These are phyloP conservation scores for Moniliella sp. DNA, from an alignment of 1,284 basidiomycete genomes.

Conservation along the genomic window DNA sequence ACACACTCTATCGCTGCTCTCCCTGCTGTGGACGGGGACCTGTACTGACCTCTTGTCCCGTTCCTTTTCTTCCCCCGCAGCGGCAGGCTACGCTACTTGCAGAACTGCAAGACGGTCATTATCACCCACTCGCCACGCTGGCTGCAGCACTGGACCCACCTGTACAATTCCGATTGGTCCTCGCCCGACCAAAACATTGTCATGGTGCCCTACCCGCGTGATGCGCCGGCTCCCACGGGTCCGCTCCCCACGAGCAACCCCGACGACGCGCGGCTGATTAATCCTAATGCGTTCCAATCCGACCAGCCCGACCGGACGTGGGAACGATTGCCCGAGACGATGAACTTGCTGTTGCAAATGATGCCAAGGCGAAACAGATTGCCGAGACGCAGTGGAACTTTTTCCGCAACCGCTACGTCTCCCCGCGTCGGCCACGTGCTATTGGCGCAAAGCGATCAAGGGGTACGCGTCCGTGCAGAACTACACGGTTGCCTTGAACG, in stretches of 20 bases:
- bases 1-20: too few species aligned
- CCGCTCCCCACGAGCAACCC: conserved; percentile 7
- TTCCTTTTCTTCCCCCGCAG: too few species aligned
- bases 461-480: conserved; percentile 7
- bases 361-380: conserved; percentile 13
- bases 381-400: conserved; percentile 22
- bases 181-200: conserved; percentile 30
- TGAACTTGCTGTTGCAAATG: conserved; percentile 16
- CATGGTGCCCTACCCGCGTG: conserved; percentile 9
- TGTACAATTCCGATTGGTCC: conserved; percentile 16
- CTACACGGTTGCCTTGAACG: conserved; percentile 11
- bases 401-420: conserved; percentile 14
- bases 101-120: conserved; percentile 23
- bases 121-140: conserved; percentile 22
- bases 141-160: conserved; percentile 27
- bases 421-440: conserved; percentile 15
- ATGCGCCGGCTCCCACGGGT: conserved; percentile 6
- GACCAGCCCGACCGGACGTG: conserved; percentile 9
- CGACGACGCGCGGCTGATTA: conserved; percentile 1
- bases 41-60: too few species aligned
- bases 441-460: conserved; percentile 19
- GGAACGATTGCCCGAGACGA: conserved; percentile 18
- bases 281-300: neutral
- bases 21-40: too few species aligned
- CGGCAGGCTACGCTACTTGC: conserved; percentile 19